These are phyloP conservation scores for Fabrea salina DNA, from an alignment of 169 alveolate species.

Conservation along the genomic window DNA sequence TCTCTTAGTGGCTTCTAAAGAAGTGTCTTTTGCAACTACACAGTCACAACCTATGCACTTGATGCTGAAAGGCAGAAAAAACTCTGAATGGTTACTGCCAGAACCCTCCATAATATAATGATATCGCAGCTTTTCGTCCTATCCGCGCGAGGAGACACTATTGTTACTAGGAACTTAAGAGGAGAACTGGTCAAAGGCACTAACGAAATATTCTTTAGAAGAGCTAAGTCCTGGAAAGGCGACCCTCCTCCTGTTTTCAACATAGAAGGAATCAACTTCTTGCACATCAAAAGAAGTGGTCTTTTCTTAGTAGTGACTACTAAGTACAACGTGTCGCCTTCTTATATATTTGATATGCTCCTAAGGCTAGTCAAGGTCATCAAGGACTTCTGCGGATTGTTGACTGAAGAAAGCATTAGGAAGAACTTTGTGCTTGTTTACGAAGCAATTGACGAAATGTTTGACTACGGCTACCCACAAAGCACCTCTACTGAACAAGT, in stretches of 20 bases:
- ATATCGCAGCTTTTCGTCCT: slow-evolving; percentile 88
- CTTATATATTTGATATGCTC: slow-evolving; percentile 87
- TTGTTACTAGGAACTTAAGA: slow-evolving; percentile 90
- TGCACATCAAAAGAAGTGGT: slow-evolving; percentile 73
- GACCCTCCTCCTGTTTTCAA: slow-evolving; percentile 78
- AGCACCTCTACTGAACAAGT: slow-evolving; percentile 91
- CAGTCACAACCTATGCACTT: too few species aligned
- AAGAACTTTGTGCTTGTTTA: slow-evolving; percentile 94
- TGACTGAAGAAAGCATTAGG: slow-evolving; percentile 96
- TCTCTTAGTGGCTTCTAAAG: too few species aligned
- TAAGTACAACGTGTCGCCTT: slow-evolving; percentile 89
- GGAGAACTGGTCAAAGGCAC: slow-evolving; percentile 85
- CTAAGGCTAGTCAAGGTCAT: slow-evolving; percentile 83
- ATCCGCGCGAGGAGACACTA: slow-evolving; percentile 94
- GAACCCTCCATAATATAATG: too few species aligned
- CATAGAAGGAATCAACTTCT: slow-evolving; percentile 87
- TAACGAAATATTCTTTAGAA: slow-evolving; percentile 90
- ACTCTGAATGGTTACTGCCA: too few species aligned
- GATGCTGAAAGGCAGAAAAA: too few species aligned
- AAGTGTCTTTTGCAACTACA: too few species aligned
- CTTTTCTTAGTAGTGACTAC: slow-evolving; percentile 90
- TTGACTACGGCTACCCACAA: slow-evolving; percentile 96
- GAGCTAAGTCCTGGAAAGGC: slow-evolving; percentile 83
- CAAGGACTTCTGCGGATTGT: slow-evolving; percentile 96
- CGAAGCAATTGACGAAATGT: slow-evolving; percentile 95